Evolutionary conservation across 305 asterid species (phyloP).

Genomic region (Coffea humblotiana): DNA sequence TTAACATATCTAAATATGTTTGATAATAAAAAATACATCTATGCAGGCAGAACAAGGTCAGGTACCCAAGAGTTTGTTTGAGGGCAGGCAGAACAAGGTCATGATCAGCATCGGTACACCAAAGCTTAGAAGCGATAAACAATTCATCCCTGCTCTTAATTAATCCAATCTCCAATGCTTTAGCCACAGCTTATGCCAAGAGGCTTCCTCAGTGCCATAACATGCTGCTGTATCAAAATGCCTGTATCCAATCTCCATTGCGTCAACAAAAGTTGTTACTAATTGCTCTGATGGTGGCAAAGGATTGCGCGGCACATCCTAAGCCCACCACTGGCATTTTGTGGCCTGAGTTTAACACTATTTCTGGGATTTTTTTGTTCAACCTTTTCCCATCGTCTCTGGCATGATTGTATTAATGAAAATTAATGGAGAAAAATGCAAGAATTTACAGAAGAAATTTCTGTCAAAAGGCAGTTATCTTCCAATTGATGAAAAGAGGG

Average conservation of each 20-base stretch:
- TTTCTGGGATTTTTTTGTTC: constrained; percentile 13
- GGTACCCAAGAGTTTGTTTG: not conserved
- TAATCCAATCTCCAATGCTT: constrained; percentile 7
- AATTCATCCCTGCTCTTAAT: constrained; percentile 31
- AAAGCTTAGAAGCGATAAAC: constrained; percentile 41
- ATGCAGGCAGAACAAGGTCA: too few species aligned
- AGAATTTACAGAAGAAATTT: not conserved
- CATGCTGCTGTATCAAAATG: constrained; percentile 41
- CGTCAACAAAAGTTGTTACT: constrained; percentile 23
- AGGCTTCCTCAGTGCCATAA: constrained; percentile 34
- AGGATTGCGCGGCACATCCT: constrained; percentile 19
- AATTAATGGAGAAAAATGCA: not conserved
- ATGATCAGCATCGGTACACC: constrained; percentile 19
- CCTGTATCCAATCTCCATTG: constrained; percentile 43
- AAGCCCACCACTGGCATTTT: constrained; percentile 36
- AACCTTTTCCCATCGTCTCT: not conserved
- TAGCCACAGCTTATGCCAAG: constrained; percentile 33
- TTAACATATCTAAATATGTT: too few species aligned
- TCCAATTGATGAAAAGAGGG: not conserved
- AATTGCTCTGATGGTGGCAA: constrained; percentile 26
- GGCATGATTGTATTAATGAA: not conserved
- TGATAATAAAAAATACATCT: too few species aligned
- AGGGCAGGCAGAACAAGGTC: constrained; percentile 41
- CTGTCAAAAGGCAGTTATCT: not conserved
- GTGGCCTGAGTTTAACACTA: constrained; percentile 30